Base-by-base conservation (phyloP, 495 filamentous ascomycete genomes). In the Penicillium tannophilum region DNA sequence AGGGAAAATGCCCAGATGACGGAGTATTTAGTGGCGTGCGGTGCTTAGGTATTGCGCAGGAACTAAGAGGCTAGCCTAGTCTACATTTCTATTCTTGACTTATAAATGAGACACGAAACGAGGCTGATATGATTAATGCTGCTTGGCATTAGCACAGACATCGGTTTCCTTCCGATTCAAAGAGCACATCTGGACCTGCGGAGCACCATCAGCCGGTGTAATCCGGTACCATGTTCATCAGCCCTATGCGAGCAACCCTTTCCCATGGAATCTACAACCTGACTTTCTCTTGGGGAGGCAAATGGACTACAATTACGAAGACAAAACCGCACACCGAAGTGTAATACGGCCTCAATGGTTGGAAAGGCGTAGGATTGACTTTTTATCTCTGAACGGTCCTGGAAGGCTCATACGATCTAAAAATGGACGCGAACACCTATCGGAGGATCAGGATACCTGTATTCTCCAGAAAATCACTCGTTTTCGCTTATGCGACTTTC, bases 91-190 rank as follows among this genome's bases (percentile, higher is more conserved):
- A 48, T 46, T 51, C 54, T 45, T 26, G 35, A 47, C 39, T 23
- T 35, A 39, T 46, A 42, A 45, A 52, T 56, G 52, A 56, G 47
- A 60, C 58, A 60, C 52, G 52, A n/a, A 56, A 50, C 33, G 45
- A 55, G 52, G 26, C 58, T 51, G 52, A 55, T 30, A 50, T 50
- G 46, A 39, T 42, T 52, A 44, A 45, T 53, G 24, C 35, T 54
- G 42, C 45, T 46, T 60, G 47, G 52, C 46, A 42, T 53, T 51
- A 52, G 43, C 55, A 54, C 51, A 45, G 30, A 56, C 19, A 33
- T 54, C 42, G 26, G 50, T 53, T 30, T 24, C 41, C 17, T 19
- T 36, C 20, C 45, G 54, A 3, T 31, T 49, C 26, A 31, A 14
- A n/a, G 11, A 47, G 23, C 12, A 16, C 8, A 9, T 31, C 24